Evolutionary conservation across 208 protist genomes (phyloP).

Genomic region (Blechomonas ayalai): DNA sequence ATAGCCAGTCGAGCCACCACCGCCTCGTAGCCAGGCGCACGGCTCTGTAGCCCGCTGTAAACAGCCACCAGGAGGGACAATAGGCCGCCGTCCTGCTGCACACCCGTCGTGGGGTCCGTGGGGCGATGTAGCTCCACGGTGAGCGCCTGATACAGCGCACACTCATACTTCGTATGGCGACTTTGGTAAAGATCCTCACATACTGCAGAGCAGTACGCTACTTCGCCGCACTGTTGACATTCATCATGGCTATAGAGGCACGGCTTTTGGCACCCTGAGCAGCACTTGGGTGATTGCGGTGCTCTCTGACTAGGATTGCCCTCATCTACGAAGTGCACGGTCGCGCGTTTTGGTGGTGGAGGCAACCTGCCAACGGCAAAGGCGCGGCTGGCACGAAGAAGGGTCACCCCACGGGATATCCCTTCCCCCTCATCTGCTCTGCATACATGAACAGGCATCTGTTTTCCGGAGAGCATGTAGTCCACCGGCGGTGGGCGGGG

Average conservation of each 20-base stretch:
- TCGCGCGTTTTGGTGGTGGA: too few species aligned
- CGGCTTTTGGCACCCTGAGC: slow-evolving; percentile 10
- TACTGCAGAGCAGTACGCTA: slow-evolving; percentile 27
- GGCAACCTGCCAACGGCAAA: slow-evolving; percentile 21
- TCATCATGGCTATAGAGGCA: slow-evolving; percentile 5
- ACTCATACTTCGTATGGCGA: slow-evolving; percentile 29
- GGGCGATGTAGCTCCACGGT: neutral
- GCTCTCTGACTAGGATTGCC: neutral
- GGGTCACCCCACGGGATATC: slow-evolving; percentile 27
- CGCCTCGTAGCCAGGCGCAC: slow-evolving; percentile 8
- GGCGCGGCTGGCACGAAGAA: slow-evolving; percentile 9
- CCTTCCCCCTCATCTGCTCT: slow-evolving; percentile 32
- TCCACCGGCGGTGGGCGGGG: too few species aligned
- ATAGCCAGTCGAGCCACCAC: slow-evolving; percentile 12
- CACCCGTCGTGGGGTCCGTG: slow-evolving; percentile 8
- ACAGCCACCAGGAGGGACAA: slow-evolving; percentile 24
- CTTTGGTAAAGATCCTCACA: slow-evolving; percentile 18
- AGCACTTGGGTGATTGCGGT: neutral
- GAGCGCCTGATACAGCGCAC: slow-evolving; percentile 14
- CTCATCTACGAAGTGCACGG: too few species aligned
- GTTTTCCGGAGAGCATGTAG: slow-evolving; percentile 19
- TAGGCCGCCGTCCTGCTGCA: slow-evolving; percentile 14
- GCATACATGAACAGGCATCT: slow-evolving; percentile 28
- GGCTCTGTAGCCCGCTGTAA: slow-evolving; percentile 20
- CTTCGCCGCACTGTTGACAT: slow-evolving; percentile 20